Evolutionary conservation across 345 rosid genomes (phyloP).

Genomic region (Capsella bursapastoris): DNA sequence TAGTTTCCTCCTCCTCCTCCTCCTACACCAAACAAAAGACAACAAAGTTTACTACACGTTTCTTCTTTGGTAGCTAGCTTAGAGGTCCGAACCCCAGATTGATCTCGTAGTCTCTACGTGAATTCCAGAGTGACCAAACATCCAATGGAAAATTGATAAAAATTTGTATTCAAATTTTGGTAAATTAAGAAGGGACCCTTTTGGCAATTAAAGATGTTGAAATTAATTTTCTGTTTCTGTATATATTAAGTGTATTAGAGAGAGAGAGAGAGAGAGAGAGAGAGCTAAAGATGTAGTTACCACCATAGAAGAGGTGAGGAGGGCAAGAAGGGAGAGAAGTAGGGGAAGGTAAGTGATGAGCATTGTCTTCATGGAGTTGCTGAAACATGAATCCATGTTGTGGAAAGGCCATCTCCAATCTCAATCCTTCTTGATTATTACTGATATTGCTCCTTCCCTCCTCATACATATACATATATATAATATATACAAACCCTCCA

Average conservation of each 20-base stretch:
- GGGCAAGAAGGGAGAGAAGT: constrained; percentile 68
- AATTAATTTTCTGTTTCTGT: not conserved
- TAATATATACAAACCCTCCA: not conserved
- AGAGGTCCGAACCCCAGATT: not conserved
- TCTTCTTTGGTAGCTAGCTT: not conserved
- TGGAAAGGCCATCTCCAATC: constrained; percentile 70
- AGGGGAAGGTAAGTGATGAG: constrained; percentile 65
- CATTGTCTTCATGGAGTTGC: constrained; percentile 62
- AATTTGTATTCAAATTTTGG: not conserved
- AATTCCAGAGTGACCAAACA: not conserved
- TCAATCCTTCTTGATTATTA: constrained; percentile 40
- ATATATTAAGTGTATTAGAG: not conserved
- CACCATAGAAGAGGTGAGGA: constrained; percentile 81
- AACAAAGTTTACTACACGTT: not conserved
- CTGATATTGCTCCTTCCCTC: constrained; percentile 32
- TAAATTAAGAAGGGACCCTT: not conserved
- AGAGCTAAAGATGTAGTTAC: constrained; percentile 42
- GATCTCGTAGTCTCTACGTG: constrained; percentile 1
- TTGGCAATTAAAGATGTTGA: not conserved
- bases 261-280: constrained; percentile 13
- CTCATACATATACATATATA: constrained; percentile 40
- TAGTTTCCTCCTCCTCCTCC: constrained; percentile 58
- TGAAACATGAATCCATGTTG: constrained; percentile 73
- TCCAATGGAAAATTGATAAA: not conserved
- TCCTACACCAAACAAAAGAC: constrained; percentile 14